Conservation (phyloP, 2,329 filamentous ascomycete genomes). For the Botrytis cinerea region DNA sequence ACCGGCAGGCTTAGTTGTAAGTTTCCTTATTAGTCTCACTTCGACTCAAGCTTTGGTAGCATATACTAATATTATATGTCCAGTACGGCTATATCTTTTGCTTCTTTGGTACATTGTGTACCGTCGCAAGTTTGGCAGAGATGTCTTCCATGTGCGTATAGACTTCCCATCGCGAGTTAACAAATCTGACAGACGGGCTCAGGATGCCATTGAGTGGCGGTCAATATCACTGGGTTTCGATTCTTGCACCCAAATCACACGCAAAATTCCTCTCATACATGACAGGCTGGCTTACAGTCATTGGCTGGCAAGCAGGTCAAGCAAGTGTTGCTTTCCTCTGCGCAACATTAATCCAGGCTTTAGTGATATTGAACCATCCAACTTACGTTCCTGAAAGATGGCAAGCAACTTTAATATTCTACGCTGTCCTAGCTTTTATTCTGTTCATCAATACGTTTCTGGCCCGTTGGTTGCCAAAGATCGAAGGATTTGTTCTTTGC, state of each 20-base stretch:
- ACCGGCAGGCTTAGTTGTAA: slow-evolving; percentile 42
- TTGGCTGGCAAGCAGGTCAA: slow-evolving; percentile 49
- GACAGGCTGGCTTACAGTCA: slow-evolving; percentile 49
- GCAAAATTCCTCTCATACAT: slow-evolving; percentile 58
- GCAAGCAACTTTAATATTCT: slow-evolving; percentile 48
- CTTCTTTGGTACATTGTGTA: slow-evolving; percentile 33
- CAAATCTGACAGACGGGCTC: background rate
- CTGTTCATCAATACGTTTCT: slow-evolving; percentile 49
- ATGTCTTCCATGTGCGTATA: slow-evolving; percentile 36
- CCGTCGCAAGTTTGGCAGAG: slow-evolving; percentile 32
- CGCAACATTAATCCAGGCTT: slow-evolving; percentile 49
- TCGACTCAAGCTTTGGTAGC: background rate
- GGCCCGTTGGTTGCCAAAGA: slow-evolving; percentile 43
- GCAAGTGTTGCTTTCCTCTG: slow-evolving; percentile 47
- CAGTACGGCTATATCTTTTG: slow-evolving; percentile 19
- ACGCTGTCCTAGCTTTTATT: slow-evolving; percentile 45
- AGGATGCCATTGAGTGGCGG: slow-evolving; percentile 57
- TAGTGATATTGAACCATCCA: slow-evolving; percentile 42
- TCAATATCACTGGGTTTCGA: slow-evolving; percentile 59
- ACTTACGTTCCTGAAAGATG: slow-evolving; percentile 43
- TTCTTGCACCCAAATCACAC: slow-evolving; percentile 49
- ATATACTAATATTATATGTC: background rate
- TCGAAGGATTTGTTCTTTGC: slow-evolving; percentile 48
- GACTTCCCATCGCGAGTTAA: background rate
- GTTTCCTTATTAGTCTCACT: background rate